Percentiles rank a stretch among this genome's conserved stretches.
Conservation (phyloP, 2,329 filamentous ascomycete species). For the Nannizzia gypsea region DNA sequence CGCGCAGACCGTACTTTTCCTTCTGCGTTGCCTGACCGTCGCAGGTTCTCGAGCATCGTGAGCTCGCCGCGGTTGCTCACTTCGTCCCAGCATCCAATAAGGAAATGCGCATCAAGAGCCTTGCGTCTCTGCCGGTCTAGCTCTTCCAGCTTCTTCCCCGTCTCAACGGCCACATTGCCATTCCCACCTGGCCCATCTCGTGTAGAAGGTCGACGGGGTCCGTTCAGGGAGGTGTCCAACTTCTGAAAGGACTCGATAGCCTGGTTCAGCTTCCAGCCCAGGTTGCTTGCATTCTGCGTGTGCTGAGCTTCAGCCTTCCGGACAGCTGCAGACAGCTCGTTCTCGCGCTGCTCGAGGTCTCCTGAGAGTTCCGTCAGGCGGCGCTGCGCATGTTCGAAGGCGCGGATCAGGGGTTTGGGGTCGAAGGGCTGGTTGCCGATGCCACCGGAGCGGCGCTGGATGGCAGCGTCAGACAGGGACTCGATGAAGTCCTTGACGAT, state of each 20-base stretch:
- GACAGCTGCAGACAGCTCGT: conserved; percentile 79
- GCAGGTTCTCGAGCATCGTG: conserved; percentile 75
- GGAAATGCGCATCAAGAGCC: conserved; percentile 83
- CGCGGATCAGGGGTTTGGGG: conserved; percentile 89
- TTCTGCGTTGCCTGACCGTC: conserved; percentile 71
- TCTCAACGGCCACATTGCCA: conserved; percentile 85
- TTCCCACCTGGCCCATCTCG: conserved; percentile 38
- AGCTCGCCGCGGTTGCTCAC: conserved; percentile 83
- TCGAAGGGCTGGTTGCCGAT: conserved; percentile 55
- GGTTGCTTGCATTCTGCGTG: conserved; percentile 74
- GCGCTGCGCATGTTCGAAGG: conserved; percentile 62
- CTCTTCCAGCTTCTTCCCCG: conserved; percentile 86
- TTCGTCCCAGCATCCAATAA: conserved; percentile 95
- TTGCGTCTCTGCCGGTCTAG: conserved; percentile 82
- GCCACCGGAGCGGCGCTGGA: conserved; percentile 63
- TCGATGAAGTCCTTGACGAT: conserved; percentile 98
- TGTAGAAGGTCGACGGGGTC: conserved; percentile 17
- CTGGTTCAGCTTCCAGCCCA: conserved; percentile 80
- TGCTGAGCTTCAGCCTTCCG: conserved; percentile 86
- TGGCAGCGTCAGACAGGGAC: conserved; percentile 66
- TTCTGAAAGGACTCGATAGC: conserved; percentile 87
- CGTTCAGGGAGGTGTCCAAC: conserved; percentile 69
- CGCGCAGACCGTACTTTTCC: conserved; percentile 90
- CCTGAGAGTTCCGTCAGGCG: conserved; percentile 48
- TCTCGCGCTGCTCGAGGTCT: conserved; percentile 80